Evolutionary conservation across 352 stramenopile species (phyloP).

Genomic region (Nothophytophthora sp.): DNA sequence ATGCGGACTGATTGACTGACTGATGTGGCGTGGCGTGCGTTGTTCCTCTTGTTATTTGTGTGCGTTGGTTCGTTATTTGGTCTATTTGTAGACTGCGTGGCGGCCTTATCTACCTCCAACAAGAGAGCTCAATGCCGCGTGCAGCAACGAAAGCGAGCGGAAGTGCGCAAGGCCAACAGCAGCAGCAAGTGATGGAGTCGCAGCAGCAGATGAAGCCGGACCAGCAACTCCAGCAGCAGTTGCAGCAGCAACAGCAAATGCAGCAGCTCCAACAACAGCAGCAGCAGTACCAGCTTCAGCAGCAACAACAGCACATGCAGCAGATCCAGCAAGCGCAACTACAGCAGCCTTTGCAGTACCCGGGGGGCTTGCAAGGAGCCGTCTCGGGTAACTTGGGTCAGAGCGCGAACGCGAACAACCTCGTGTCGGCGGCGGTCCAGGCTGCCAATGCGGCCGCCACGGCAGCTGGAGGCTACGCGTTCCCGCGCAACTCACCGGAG

Average conservation of each 20-base stretch:
- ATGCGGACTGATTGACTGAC: constrained; percentile 12
- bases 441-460: constrained; percentile 33
- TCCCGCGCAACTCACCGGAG: constrained; percentile 71
- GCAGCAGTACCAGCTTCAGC: constrained; percentile 31
- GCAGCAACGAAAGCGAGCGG: constrained; percentile 16
- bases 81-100: neutral
- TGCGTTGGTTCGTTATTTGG: no score
- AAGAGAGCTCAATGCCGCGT: constrained; percentile 21
- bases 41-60: constrained; percentile 2
- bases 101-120: constrained; percentile 7
- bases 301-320: constrained; percentile 33
- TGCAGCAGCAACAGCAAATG: constrained; percentile 32
- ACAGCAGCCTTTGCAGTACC: constrained; percentile 42
- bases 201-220: constrained; percentile 26
- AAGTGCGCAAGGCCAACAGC: neutral
- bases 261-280: constrained; percentile 31
- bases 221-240: constrained; percentile 24
- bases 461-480: constrained; percentile 45
- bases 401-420: constrained; percentile 33
- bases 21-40: neutral
- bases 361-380: constrained; percentile 19
- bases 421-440: constrained; percentile 44
- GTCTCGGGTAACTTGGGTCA: constrained; percentile 27
- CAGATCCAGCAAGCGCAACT: constrained; percentile 29
- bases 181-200: constrained; percentile 19